These are phyloP conservation scores for Guillardia theta DNA, from an alignment of 78 protist species.

Conservation along the genomic window DNA sequence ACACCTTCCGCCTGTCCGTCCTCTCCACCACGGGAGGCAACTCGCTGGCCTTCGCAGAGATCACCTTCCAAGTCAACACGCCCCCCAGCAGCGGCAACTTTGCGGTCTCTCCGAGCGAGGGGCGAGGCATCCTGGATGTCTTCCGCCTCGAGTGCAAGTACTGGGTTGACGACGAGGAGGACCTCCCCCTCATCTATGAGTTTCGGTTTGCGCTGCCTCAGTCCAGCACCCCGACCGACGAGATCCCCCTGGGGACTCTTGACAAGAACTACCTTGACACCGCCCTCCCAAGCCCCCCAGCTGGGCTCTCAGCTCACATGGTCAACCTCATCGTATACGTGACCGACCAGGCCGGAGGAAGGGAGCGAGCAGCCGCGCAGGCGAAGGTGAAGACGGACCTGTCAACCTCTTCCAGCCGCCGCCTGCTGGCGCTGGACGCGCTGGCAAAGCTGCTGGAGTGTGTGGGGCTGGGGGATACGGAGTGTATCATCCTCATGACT, in stretches of 20 bases:
- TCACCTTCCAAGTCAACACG: not conserved
- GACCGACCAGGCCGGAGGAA: not conserved
- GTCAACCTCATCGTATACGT: not conserved
- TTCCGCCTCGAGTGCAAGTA: not conserved
- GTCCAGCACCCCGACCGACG: not conserved
- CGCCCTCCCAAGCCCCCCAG: not conserved
- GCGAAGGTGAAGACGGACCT: not conserved
- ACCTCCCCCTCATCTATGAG: not conserved
- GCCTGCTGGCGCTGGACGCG: too few species aligned
- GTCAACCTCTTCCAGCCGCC: not conserved
- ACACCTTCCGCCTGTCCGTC: not conserved
- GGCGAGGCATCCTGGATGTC: not conserved
- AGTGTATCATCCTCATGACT: not conserved
- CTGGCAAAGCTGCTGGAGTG: not conserved
- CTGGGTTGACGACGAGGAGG: not conserved
- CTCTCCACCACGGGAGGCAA: not conserved
- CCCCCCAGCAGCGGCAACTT: not conserved
- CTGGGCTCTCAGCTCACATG: not conserved
- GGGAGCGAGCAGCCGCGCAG: not conserved
- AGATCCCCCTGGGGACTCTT: not conserved
- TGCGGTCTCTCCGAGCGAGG: not conserved
- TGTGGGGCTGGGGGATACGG: not conserved
- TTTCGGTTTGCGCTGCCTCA: not conserved
- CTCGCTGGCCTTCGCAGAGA: not conserved
- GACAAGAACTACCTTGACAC: not conserved